Evolutionary conservation across 495 filamentous ascomycete genomes (phyloP).

Genomic region (Hypoxylon perforatum): DNA sequence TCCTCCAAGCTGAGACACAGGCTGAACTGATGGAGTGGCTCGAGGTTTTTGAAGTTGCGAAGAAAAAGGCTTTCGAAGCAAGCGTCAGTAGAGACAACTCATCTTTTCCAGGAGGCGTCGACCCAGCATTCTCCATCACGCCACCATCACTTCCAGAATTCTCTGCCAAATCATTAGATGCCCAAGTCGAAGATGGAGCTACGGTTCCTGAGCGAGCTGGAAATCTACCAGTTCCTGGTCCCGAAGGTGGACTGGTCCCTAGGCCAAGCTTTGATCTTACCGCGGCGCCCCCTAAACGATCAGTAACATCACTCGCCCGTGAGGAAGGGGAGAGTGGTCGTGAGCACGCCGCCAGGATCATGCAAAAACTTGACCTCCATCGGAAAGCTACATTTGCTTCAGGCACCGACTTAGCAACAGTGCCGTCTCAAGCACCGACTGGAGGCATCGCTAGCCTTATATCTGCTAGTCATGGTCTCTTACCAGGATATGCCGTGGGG

Average conservation of each 20-base stretch:
- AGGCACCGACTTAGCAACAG: conserved; percentile 48
- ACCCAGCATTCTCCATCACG: conserved; percentile 93
- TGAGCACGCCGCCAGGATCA: conserved; percentile 86
- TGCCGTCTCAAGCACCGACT: conserved; percentile 51
- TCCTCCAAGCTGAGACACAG: conserved; percentile 94
- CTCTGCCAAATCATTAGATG: conserved; percentile 78
- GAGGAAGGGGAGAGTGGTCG: conserved; percentile 73
- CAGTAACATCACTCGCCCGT: conserved; percentile 56
- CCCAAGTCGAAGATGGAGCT: conserved; percentile 64
- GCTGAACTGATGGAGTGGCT: conserved; percentile 91
- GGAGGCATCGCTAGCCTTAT: conserved; percentile 90
- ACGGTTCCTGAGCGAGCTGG: conserved; percentile 45
- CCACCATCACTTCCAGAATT: conserved; percentile 90
- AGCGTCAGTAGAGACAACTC: conserved; percentile 68
- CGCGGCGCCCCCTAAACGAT: conserved; percentile 56
- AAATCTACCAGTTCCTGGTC: conserved; percentile 74
- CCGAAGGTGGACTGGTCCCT: conserved; percentile 63
- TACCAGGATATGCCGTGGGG: conserved; percentile 64
- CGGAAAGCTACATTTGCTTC: conserved; percentile 74
- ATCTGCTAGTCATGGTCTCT: conserved; percentile 82
- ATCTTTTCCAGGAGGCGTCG: conserved; percentile 68
- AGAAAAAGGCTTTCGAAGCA: conserved; percentile 87
- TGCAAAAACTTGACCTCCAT: conserved; percentile 91
- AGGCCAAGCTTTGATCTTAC: conserved; percentile 79
- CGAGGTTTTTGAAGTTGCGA: conserved; percentile 88